Base-by-base conservation (phyloP, 768 basidiomycete species). In the Mycena filopes region DNA sequence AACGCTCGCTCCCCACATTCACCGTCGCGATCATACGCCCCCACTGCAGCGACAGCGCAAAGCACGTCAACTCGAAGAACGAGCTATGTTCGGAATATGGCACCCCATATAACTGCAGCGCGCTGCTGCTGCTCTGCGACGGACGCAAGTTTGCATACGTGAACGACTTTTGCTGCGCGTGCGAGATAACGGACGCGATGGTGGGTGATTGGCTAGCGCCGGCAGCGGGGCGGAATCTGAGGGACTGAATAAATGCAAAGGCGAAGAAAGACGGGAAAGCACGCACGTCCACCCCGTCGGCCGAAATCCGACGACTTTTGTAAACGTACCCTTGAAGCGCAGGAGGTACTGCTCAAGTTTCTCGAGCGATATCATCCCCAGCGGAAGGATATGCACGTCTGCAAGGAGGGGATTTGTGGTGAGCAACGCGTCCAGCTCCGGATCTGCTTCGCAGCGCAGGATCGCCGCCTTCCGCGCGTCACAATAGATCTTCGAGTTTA, bases 251-350 rank as follows among this genome's bases (percentile, higher is more conserved):
- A 16, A 40, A 47, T 4, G 21, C 15, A 28, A 25, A 31, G 16
- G 38, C 74, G 18, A 36, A 55, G 36, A 51, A 29, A 15, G 13
- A 48, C 18, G 29, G 12, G 21, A 25, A 46, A 11, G 15, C 4
- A 85, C 93, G 74, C 64, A 98, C 88, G 94, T 93, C 97, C 97
- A 99, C 38, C 98, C 98, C 0, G 98, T 99, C 0, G 98, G 98
- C 61, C 96, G 81, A 69, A 99, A 92, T 0, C 91, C 96, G 15
- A 98, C 82, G 1, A 87, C 86, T 56, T 86, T 88, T 50, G 83
- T 85, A 73, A 91, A 99, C 15, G 79, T 82, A 6, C 88, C 88
- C 56, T 90, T 87, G 73, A 89, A 94, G 8, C 87, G 87, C 45
- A 89, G 87, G 23, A 94, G 79, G 72, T 99, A 99, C 3, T 79